Evolutionary conservation across 768 basidiomycete species (phyloP).

Genomic region (Podaxis sp.): DNA sequence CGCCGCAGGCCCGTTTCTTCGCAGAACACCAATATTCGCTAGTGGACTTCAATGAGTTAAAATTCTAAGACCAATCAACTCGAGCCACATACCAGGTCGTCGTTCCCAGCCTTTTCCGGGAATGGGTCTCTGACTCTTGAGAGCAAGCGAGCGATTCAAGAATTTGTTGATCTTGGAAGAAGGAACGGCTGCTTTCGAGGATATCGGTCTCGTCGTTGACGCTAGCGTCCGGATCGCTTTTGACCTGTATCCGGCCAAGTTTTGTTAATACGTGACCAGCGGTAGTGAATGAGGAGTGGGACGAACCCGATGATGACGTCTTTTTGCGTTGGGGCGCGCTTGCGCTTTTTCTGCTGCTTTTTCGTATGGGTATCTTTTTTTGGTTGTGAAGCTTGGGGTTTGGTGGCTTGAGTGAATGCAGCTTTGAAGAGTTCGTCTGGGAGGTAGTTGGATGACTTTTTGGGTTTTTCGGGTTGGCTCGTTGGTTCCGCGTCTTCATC

Average conservation of each 20-base stretch:
- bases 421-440: conserved; percentile 65
- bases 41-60: neutral
- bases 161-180: conserved; percentile 52
- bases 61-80: neutral
- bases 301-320: conserved; percentile 59
- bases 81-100: conserved; percentile 45
- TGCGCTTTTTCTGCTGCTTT: conserved; percentile 32
- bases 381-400: conserved; percentile 25
- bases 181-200: conserved; percentile 43
- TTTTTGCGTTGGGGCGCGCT: conserved; percentile 33
- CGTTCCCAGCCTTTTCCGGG: conserved; percentile 56
- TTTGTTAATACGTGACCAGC: neutral
- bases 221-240: conserved; percentile 53
- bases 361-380: conserved; percentile 24
- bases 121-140: conserved; percentile 38
- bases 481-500: conserved; percentile 3
- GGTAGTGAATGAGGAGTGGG: conserved; percentile 4
- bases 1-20: conserved; percentile 50
- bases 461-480: neutral
- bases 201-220: conserved; percentile 17
- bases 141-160: conserved; percentile 47
- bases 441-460: conserved; percentile 42
- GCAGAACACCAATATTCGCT: conserved; percentile 62
- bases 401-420: conserved; percentile 37
- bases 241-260: conserved; percentile 35